Evolutionary conservation across 129 eudicot species (phyloP).

Genomic region (Helianthus annuus): HanXRQr2.0-SUNRISE NC_035435.2:152410864-152411363

Average conservation of each 20-base stretch:
- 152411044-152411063: conserved; percentile 65
- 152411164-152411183: conserved; percentile 91
- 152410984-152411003: conserved; percentile 78
- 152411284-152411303: background rate
- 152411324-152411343: background rate
- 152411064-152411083: background rate
- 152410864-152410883: no score
- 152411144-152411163: conserved; percentile 69
- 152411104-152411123: background rate
- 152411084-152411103: background rate
- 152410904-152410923: background rate
- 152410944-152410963: conserved; percentile 92
- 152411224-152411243: conserved; percentile 81
- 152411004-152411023: conserved; percentile 94
- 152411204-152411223: conserved; percentile 76
- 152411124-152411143: conserved; percentile 23
- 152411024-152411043: conserved; percentile 65
- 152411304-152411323: background rate
- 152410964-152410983: conserved; percentile 95
- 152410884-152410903: no score
- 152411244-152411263: conserved; percentile 54
- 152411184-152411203: conserved; percentile 54
- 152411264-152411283: background rate
- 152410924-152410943: conserved; percentile 57
- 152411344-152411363: conserved; percentile 50